Evolutionary conservation across 73 alveolate genomes (phyloP), one percentile per base, ranked within the genome.

Genomic region (Stentor roeselii): DNA sequence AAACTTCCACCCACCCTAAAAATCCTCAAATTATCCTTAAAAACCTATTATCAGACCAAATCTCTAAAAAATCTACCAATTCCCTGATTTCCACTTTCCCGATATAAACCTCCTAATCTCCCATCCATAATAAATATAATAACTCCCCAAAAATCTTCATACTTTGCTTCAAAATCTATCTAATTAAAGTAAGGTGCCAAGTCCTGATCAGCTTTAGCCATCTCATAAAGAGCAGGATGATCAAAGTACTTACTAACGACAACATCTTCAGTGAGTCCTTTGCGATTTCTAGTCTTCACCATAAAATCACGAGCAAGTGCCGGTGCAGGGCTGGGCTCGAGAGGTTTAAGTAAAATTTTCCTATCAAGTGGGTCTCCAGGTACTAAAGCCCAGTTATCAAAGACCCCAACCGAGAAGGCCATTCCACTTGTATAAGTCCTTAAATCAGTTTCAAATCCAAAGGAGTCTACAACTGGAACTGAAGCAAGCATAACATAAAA

Each of bases 331-430:
- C 98, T 92, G 4, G 99, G 99, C 89, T 98, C 99, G 83, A 97
- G 84, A 59, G 99, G 99, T 59, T 60, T 80, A 11, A 60, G n/a
- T 27, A 87, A 86, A 39, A 95, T 88, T 50, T 87, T 76, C 86
- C 94, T 95, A 90, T 98, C 99, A 59, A 98, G 90, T 27, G 99
- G 99, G 82, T 98, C 99, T 36, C 99, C 99, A 74, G 98, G 99
- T 82, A 96, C 98, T 15, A 95, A 87, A 59, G 87, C 96, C 98
- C 99, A 98, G 75, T 95, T 96, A 67, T 91, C 96, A 89, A 98
- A 98, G 86, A 95, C 91, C 75, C 95, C 83, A 76, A 94, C 88
- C 37, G 98, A 97, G 89, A 97, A 90, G 15, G 99, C 99, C 88
- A 93, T 92, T 15, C 99, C 99, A 3, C 95, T 92, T 1, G 99